Percentiles rank a stretch among this genome's conserved stretches.
phyloP scores from a whole-genome alignment of 108 stramenopile genomes.

The Schizochytrium sp. region DNA sequence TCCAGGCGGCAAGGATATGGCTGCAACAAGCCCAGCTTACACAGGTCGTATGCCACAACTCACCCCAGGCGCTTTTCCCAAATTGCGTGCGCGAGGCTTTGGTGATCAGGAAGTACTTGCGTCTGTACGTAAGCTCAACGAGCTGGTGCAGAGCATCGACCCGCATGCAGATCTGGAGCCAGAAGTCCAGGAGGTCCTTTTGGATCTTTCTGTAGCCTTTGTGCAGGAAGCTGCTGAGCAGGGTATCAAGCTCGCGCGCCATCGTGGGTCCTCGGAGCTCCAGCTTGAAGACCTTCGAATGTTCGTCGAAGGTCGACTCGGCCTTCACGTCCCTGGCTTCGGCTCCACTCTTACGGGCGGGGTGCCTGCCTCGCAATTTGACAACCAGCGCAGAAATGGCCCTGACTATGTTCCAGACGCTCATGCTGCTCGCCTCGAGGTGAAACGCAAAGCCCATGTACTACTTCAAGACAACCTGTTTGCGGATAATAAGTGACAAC shows the following conservation, averaged over 20 bases:
- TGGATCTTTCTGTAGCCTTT: not conserved
- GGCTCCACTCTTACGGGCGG: not conserved
- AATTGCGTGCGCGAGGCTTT: not conserved
- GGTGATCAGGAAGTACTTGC: not conserved
- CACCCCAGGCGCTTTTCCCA: not conserved
- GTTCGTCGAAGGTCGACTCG: not conserved
- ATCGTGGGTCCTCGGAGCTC: not conserved
- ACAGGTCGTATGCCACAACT: not conserved
- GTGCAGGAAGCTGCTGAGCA: not conserved
- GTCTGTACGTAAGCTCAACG: not conserved
- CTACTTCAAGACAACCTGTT: not conserved
- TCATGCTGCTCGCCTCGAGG: not conserved
- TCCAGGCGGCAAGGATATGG: not conserved
- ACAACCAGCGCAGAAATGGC: not conserved
- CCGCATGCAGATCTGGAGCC: not conserved
- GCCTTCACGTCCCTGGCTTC: not conserved
- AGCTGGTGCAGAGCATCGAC: constrained; percentile 13
- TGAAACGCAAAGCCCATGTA: not conserved
- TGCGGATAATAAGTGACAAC: not conserved
- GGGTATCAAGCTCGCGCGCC: not conserved
- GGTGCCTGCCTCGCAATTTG: not conserved
- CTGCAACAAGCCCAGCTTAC: not conserved
- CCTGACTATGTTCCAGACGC: not conserved
- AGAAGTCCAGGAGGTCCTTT: not conserved
- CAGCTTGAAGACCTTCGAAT: not conserved